Evolutionary conservation across 2,329 filamentous ascomycete species (phyloP).

Genomic region (Fusarium irregulare): DNA sequence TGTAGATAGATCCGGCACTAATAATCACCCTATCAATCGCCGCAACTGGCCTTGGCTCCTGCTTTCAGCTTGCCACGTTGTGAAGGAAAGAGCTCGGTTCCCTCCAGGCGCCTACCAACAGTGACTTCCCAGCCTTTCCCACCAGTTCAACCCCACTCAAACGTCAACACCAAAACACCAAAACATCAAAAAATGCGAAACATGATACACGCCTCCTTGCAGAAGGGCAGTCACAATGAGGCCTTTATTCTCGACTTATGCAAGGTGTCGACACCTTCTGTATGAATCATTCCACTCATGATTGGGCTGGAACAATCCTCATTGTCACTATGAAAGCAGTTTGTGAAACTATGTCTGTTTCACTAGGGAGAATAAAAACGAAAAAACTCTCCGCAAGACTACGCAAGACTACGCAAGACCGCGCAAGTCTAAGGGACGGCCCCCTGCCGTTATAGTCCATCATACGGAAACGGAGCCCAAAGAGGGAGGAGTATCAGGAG

Average conservation of each 20-base stretch:
- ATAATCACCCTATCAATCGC: constrained; percentile 13
- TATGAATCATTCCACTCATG: constrained; percentile 13
- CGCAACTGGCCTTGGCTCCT: constrained; percentile 17
- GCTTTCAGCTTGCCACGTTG: constrained; percentile 33
- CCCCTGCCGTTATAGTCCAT: constrained; percentile 4
- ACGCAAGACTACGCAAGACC: background rate
- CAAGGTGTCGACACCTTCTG: constrained; percentile 16
- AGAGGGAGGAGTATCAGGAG: constrained; percentile 36
- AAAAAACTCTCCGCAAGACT: constrained; percentile 12
- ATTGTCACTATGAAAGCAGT: constrained; percentile 18
- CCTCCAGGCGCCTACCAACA: constrained; percentile 36
- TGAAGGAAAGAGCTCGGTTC: constrained; percentile 34
- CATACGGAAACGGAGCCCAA: constrained; percentile 25
- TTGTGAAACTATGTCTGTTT: constrained; percentile 43
- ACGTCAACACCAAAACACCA: constrained; percentile 32
- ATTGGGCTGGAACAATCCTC: constrained; percentile 21
- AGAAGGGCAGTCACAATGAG: constrained; percentile 3
- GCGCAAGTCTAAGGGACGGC: constrained; percentile 6
- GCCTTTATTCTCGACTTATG: constrained; percentile 11
- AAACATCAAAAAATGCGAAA: constrained; percentile 42
- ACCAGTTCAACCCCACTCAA: constrained; percentile 25
- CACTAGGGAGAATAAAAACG: constrained; percentile 25
- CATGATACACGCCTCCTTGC: constrained; percentile 25
- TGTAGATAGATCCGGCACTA: constrained; percentile 12
- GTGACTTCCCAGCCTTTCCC: background rate